Evolutionary conservation across 208 protist species (phyloP), one percentile per base, ranked within the genome.

Genomic region (Leishmania lainsoni): DNA sequence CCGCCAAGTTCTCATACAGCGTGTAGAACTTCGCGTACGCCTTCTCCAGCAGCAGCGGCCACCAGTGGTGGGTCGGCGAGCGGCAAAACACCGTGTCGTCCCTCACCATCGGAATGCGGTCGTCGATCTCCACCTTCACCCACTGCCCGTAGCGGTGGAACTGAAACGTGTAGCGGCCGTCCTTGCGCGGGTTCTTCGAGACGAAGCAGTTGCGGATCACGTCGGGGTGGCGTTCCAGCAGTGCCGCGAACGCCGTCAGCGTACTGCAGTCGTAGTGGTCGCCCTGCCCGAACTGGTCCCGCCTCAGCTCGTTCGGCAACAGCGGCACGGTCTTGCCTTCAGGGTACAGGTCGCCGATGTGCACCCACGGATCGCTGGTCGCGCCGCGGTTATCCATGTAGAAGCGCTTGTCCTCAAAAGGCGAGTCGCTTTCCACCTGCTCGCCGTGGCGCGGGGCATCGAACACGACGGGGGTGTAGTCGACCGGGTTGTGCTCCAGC

Each of bases 11-110:
- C 5, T 90, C 49, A 71, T 93, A 96, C n/a, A 86, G 76, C 32
- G 87, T 93, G 90, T 96, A 95, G 81, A 95, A 93, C 86, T 96
- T 96, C 52, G 93, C 93, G 83, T 96, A 94, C 51, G 93, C 87
- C 87, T 91, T 91, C 82, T 91, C 87, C 81, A 91, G 87, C 84
- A 88, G 80, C 81, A 91, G 82, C 73, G 93, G 91, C 93, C 93
- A 96, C 89, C 88, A 92, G 83, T 93, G 88, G 61, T 80, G 82
- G 49, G 88, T 93, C 45, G 90, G 90, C 26, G 91, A 92, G 73
- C 89, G 89, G 83, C 86, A 89, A 83, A 87, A 95, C 54, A 94
- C 75, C 72, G 90, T 89, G 70, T 86, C 77, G 58, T 83, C 90
- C 22, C 92, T 88, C 42, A 88, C 86, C 58, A 83, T 75, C 6